Conservation (phyloP, 1,139 yeast species). For the Geotrichum aggregatum region DNA sequence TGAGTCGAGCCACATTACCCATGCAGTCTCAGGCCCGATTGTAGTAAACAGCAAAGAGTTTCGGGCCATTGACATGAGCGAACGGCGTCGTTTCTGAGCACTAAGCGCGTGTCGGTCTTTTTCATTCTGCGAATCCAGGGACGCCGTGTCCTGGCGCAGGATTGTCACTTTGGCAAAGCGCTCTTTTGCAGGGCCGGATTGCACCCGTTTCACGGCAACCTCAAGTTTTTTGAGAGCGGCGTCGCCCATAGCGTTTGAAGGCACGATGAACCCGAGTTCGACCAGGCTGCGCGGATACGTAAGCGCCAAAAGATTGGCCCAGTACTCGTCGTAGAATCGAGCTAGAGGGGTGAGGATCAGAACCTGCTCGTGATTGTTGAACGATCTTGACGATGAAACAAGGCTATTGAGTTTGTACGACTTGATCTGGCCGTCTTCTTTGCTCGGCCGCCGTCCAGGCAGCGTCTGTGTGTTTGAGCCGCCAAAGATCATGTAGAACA, state of each 20-base stretch:
- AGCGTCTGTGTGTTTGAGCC: slow-evolving; percentile 6
- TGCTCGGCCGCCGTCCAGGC: slow-evolving; percentile 1
- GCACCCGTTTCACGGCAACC: slow-evolving; percentile 64
- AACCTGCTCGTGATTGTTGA: slow-evolving; percentile 72
- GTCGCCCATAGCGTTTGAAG: slow-evolving; percentile 78
- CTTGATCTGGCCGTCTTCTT: slow-evolving; percentile 43
- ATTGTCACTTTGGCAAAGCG: slow-evolving; percentile 78
- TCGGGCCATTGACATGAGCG: slow-evolving; percentile 89
- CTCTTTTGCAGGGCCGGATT: slow-evolving; percentile 52
- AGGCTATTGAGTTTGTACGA: slow-evolving; percentile 80
- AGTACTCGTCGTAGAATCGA: slow-evolving; percentile 74
- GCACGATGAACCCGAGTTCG: slow-evolving; percentile 87
- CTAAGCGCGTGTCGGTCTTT: slow-evolving; percentile 52
- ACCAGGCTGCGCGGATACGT: slow-evolving; percentile 79
- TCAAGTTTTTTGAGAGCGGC: slow-evolving; percentile 66
- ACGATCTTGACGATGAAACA: slow-evolving; percentile 64
- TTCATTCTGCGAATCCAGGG: slow-evolving; percentile 70
- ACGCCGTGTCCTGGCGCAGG: slow-evolving; percentile 88
- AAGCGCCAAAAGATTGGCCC: slow-evolving; percentile 73
- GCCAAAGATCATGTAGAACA: slow-evolving; percentile 5
- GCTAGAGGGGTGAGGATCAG: slow-evolving; percentile 86
- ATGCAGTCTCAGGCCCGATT: slow-evolving; percentile 79
- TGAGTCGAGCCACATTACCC: slow-evolving; percentile 95
- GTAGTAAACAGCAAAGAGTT: slow-evolving; percentile 86
- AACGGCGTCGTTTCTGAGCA: slow-evolving; percentile 86